Evolutionary conservation across 129 eudicot genomes (phyloP).

Genomic region (Scalesia atractyloides): DNA sequence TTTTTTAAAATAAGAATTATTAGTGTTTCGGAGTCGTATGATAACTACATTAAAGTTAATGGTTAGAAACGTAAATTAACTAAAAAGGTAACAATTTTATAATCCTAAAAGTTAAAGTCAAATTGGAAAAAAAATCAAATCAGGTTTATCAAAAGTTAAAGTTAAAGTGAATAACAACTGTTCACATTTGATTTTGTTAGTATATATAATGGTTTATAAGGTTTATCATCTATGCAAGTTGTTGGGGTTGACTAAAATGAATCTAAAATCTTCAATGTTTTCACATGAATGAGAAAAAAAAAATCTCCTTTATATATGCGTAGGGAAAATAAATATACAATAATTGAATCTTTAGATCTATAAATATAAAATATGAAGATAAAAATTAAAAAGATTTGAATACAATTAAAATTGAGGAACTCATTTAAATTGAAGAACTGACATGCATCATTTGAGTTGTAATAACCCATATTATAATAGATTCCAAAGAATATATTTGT

Average conservation of each 20-base stretch:
- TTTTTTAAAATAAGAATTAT: too few species aligned
- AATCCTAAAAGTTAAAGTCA: too few species aligned
- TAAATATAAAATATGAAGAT: neutral
- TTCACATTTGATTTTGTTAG: too few species aligned
- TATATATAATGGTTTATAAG: slow-evolving; percentile 3
- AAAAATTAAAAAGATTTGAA: neutral
- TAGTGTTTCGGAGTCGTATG: too few species aligned
- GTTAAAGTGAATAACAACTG: too few species aligned
- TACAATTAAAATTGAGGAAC: slow-evolving; percentile 5
- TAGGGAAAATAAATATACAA: neutral
- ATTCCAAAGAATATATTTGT: too few species aligned
- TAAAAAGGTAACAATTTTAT: too few species aligned
- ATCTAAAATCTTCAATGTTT: neutral
- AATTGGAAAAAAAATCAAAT: too few species aligned
- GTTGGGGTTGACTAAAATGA: slow-evolving; percentile 17
- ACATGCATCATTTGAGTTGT: slow-evolving; percentile 27
- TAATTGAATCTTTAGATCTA: slow-evolving; percentile 18
- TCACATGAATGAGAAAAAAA: neutral
- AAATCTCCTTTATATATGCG: neutral
- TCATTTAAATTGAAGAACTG: slow-evolving; percentile 4
- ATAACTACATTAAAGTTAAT: too few species aligned
- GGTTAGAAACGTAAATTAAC: too few species aligned
- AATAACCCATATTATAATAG: neutral
- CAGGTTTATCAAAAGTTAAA: too few species aligned
- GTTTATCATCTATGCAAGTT: slow-evolving; percentile 14